Conservation (phyloP, 2,329 filamentous ascomycete genomes). For the Cladosporium sp. region DNA sequence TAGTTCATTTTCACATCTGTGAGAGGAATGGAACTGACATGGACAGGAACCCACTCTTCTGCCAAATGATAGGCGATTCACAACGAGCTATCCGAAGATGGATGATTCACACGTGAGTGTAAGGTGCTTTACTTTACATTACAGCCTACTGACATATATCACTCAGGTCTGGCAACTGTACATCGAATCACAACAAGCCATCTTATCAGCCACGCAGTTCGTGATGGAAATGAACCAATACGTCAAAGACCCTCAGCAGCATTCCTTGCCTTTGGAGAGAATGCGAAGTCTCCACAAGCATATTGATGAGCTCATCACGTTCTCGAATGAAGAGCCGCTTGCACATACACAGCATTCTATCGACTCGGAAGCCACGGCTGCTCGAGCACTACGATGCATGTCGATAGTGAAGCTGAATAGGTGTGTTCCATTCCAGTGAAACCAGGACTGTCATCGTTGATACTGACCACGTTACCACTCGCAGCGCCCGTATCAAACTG, state of each 20-base stretch:
- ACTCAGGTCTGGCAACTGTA: slow-evolving; percentile 39
- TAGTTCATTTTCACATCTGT: not conserved
- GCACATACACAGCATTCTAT: slow-evolving; percentile 36
- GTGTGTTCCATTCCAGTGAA: slow-evolving; percentile 22
- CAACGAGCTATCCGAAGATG: slow-evolving; percentile 28
- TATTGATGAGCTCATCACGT: not conserved
- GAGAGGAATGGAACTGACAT: not conserved
- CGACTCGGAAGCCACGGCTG: slow-evolving; percentile 39
- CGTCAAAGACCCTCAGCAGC: not conserved
- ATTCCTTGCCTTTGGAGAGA: not conserved
- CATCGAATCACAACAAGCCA: slow-evolving; percentile 47
- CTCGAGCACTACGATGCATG: slow-evolving; percentile 44
- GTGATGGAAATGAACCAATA: slow-evolving; percentile 9
- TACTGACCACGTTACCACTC: slow-evolving; percentile 3
- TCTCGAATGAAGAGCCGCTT: slow-evolving; percentile 5
- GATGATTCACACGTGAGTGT: not conserved
- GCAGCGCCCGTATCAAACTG: slow-evolving; percentile 49
- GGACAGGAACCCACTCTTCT: slow-evolving; percentile 42
- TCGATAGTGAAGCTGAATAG: slow-evolving; percentile 50
- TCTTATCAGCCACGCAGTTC: slow-evolving; percentile 39
- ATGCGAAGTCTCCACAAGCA: slow-evolving; percentile 2
- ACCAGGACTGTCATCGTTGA: not conserved
- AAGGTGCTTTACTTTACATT: no score
- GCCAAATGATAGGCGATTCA: slow-evolving; percentile 43
- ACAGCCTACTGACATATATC: no score